phyloP scores from a whole-genome alignment of 2,329 filamentous ascomycete species.

The Karstenula rhodostoma region DNA sequence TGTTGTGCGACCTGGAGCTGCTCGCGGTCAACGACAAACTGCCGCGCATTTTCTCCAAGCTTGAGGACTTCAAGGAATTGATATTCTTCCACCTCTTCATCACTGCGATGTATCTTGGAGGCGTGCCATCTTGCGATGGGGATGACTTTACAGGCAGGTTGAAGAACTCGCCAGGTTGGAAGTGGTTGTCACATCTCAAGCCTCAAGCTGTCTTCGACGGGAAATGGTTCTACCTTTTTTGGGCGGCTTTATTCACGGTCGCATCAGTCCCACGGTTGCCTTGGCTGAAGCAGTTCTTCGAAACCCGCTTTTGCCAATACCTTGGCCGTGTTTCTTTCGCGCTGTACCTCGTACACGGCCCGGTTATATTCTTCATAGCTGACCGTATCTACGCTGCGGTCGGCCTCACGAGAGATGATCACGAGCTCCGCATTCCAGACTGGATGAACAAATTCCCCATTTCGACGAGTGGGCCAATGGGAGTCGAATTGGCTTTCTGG shows the following conservation, averaged over 20 bases:
- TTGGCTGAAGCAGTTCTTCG: conserved; percentile 59
- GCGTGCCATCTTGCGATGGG: conserved; percentile 63
- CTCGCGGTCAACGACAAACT: conserved; percentile 37
- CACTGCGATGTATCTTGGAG: conserved; percentile 65
- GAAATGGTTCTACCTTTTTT: conserved; percentile 74
- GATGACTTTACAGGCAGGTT: conserved; percentile 58
- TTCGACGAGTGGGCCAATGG: conserved; percentile 64
- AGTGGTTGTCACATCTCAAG: conserved; percentile 67
- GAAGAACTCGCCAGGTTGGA: conserved; percentile 66
- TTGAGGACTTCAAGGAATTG: conserved; percentile 60
- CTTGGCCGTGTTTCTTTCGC: conserved; percentile 66
- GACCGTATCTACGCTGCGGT: conserved; percentile 69
- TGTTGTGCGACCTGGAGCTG: conserved; percentile 49
- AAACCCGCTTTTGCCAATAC: conserved; percentile 61
- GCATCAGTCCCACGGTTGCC: conserved; percentile 64
- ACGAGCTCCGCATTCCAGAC: conserved; percentile 60
- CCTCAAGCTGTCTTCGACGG: conserved; percentile 71
- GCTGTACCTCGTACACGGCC: conserved; percentile 67
- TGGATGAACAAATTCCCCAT: conserved; percentile 67
- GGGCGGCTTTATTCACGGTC: conserved; percentile 66
- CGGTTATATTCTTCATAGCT: conserved; percentile 53
- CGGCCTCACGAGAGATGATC: conserved; percentile 62
- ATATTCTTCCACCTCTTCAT: conserved; percentile 54
- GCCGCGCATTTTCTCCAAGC: conserved; percentile 57
- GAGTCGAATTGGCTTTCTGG: conserved; percentile 65